Base-by-base conservation (phyloP, 768 basidiomycete genomes). In the Mycena sanguinolenta region DNA sequence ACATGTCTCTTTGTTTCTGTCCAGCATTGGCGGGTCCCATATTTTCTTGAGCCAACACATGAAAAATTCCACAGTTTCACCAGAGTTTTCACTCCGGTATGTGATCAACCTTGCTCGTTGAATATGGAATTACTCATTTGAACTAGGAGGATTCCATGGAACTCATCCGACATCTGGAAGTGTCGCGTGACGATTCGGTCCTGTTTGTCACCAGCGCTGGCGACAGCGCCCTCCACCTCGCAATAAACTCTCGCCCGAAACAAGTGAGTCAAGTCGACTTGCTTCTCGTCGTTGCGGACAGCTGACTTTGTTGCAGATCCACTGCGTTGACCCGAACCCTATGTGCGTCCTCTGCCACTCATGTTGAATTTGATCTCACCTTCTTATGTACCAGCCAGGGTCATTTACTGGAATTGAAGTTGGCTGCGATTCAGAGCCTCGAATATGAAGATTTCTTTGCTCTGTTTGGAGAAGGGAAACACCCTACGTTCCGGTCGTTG, bases 391-490 rank as follows among this genome's bases (percentile, higher is more conserved):
- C 49, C 49, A 87, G 90, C 72, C 92, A 93, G 84, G 89, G 90
- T 4, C 92, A 94, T 76, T 85, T 94, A 14, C 82, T 94, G 21
- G 93, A 94, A 79, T 84, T 94, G 36, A 94, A 94, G 79, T 86
- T 94, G 3, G 92, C 92, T 2, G 86, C 89, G 0, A 83, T 91
- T 59, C 84, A 87, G 62, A 78, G 77, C 27, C 82, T 94, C 5
- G 79, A 81, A 0, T 90, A 90, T 75, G 81, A 85, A 4, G 89
- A 92, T 66, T 91, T 90, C 75, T 94, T 85, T 64, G 78, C 84
- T 23, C 77, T 94, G 73, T 94, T 94, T 73, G 93, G 92, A n/a
- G 79, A 87, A 30, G 93, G 93, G 10, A 80, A 80, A 42, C 89
- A 91, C 75, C 76, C 85, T 3, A 75, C 82, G 27, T 94, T 94